A percentile compares a stretch with the other conserved stretches of the same genome.
Evolutionary conservation across 441 rosid genomes (phyloP).

Genomic region (Gossypium gossypioides): DNA sequence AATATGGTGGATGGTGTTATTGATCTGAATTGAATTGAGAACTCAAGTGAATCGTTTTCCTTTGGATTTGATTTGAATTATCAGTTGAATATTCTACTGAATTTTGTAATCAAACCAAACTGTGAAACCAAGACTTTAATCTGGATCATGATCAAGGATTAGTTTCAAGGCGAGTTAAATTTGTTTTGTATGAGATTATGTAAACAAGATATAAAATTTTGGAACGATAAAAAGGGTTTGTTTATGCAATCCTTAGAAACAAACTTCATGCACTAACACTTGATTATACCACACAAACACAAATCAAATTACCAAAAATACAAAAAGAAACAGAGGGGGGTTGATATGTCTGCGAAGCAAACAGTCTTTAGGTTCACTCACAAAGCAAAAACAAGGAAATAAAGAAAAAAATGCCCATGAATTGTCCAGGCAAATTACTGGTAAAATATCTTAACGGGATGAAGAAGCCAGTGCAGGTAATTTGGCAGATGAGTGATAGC

Average conservation of each 20-base stretch:
- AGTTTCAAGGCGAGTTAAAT: not conserved
- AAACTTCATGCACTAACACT: not conserved
- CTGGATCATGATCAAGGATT: not conserved
- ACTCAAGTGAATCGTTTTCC: not conserved
- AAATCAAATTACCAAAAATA: not conserved
- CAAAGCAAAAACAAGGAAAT: not conserved
- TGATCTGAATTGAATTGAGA: not conserved
- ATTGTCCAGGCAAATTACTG: not conserved
- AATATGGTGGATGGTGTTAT: not conserved
- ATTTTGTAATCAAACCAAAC: not conserved
- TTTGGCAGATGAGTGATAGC: conserved; percentile 24
- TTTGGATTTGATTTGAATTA: not conserved
- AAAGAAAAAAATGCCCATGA: not conserved
- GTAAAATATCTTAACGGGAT: conserved; percentile 17
- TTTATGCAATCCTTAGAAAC: not conserved
- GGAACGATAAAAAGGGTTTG: not conserved
- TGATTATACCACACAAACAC: not conserved
- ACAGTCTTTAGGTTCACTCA: not conserved
- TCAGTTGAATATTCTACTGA: not conserved
- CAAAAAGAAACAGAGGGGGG: no score
- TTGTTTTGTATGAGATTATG: not conserved
- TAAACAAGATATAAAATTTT: not conserved
- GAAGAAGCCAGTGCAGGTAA: conserved; percentile 28
- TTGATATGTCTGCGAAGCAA: not conserved
- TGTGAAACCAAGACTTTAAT: not conserved